Conservation (phyloP, 352 stramenopile species). For the Pythium sp. region DNA sequence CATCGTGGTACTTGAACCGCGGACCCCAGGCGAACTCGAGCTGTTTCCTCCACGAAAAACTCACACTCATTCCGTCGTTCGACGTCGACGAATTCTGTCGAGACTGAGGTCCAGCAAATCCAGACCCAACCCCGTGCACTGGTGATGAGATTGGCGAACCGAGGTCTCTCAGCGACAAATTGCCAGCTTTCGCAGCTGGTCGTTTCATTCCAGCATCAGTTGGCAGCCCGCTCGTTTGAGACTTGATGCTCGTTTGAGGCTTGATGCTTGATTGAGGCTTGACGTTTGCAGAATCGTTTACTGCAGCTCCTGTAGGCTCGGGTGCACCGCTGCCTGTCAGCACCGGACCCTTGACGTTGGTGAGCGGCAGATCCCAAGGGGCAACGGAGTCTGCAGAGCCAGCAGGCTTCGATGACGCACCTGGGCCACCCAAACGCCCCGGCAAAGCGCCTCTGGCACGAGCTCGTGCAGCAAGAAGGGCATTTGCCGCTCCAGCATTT, state of each 20-base stretch:
- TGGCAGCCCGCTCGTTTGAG: conserved; percentile 1
- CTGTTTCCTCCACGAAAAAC: conserved; percentile 53
- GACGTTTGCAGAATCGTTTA: not conserved
- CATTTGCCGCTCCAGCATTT: conserved; percentile 56
- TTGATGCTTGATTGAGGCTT: not conserved
- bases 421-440: conserved; percentile 45
- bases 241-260: not conserved
- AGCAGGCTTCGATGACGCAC: conserved; percentile 24
- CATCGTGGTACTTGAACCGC: conserved; percentile 44
- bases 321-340: conserved; percentile 16
- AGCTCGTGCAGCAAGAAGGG: conserved; percentile 66
- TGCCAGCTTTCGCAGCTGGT: conserved; percentile 4
- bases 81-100: conserved; percentile 22
- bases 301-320: not conserved
- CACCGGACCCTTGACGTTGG: conserved; percentile 30
- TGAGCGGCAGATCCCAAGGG: conserved; percentile 73
- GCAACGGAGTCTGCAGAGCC: conserved; percentile 46
- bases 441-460: conserved; percentile 58
- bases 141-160: conserved; percentile 14
- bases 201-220: conserved; percentile 2
- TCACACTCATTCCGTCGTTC: conserved; percentile 27
- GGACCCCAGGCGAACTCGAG: conserved; percentile 57
- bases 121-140: conserved; percentile 13
- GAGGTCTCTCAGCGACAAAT: conserved; percentile 14
- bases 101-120: conserved; percentile 8